Conservation (phyloP, 164 flowering plant species). For the Taxillus chinensis region DNA sequence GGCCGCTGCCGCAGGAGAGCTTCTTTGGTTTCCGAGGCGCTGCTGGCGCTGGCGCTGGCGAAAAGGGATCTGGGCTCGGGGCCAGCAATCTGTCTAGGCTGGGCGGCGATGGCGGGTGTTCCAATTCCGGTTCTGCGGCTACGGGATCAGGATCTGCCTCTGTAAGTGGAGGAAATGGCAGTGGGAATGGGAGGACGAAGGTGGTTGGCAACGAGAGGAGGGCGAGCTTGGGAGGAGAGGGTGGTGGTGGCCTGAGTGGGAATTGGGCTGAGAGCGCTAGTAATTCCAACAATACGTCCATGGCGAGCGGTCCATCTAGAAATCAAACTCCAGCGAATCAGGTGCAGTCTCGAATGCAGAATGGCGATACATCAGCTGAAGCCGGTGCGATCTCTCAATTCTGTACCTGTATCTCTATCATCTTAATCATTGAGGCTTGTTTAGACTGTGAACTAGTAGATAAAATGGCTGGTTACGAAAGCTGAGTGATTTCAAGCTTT, state of each 20-base stretch:
- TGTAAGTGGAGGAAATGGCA: conserved; percentile 6
- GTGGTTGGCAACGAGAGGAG: conserved; percentile 18
- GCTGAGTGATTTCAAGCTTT: background rate
- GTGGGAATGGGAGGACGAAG: conserved; percentile 28
- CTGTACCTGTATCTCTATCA: background rate
- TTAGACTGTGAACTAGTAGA: background rate
- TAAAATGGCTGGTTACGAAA: too few relatives aligned
- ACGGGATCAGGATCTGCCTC: conserved; percentile 11
- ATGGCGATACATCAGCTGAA: conserved; percentile 32
- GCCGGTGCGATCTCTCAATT: conserved; percentile 15
- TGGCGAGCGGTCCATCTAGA: conserved; percentile 38
- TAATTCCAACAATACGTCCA: conserved; percentile 39
- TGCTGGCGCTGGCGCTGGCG: conserved; percentile 8
- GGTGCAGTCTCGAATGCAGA: conserved; percentile 31
- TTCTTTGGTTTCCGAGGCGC: conserved; percentile 41
- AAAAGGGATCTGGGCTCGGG: conserved; percentile 41
- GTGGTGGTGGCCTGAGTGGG: background rate
- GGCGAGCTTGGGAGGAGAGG: conserved; percentile 20
- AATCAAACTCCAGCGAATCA: conserved; percentile 50
- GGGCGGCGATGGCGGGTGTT: conserved; percentile 14
- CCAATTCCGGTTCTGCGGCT: conserved; percentile 8
- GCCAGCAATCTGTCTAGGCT: conserved; percentile 62
- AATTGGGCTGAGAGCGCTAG: conserved; percentile 30
- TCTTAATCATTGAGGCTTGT: background rate
- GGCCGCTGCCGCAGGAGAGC: conserved; percentile 95